Base-by-base conservation (phyloP, 2,329 filamentous ascomycete genomes). In the Talaromyces piceae region DNA sequence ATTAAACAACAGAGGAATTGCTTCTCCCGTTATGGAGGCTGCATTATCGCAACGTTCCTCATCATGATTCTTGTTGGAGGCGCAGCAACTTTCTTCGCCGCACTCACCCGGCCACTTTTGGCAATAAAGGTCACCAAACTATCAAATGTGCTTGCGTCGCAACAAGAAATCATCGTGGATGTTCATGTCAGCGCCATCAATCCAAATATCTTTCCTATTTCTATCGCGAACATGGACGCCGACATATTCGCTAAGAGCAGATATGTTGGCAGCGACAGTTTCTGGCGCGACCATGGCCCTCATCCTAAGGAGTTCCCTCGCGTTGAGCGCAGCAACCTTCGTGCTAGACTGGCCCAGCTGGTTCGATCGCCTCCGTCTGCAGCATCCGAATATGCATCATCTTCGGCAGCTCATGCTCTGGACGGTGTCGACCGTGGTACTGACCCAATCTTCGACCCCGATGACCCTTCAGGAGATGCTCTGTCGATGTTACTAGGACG, bases 171-270 rank as follows among this genome's bases (percentile, higher is more conserved):
- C 39, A 95, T 98, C 82, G 80, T 97, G 61, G 91, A 98, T 67
- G 73, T 98, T 45, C 82, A 88, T 18, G 88, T 98, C 54, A 82
- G 82, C 58, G 93, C 91, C 0, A 78, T 91, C 60, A 98, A 98
- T 65, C 91, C 91, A 1, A 98, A 97, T 60, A 83, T 96, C 37
- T 86, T 97, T 33, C 83, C 89, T 2, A 86, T 98, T 39, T 86
- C 86, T 2, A 82, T 98, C 31, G 84, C 87, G 56, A 84, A 91
- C 44, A 86, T 94, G 63, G 90, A 97, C 65, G 77, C 97, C 52
- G 90, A 94, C 62, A 80, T 98, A 27, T 97, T 97, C 68, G 93
- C 93, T 26, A 95, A 94, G 69, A 96, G 90, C 54, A 88, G 87
- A 54, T 87, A 91, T 64, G 87, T 91, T 11, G 87, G 88, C n/a